A percentile compares a stretch with the other conserved stretches of the same genome.
Conservation (phyloP, 73 alveolate species). For the Effrenium voratum region DNA sequence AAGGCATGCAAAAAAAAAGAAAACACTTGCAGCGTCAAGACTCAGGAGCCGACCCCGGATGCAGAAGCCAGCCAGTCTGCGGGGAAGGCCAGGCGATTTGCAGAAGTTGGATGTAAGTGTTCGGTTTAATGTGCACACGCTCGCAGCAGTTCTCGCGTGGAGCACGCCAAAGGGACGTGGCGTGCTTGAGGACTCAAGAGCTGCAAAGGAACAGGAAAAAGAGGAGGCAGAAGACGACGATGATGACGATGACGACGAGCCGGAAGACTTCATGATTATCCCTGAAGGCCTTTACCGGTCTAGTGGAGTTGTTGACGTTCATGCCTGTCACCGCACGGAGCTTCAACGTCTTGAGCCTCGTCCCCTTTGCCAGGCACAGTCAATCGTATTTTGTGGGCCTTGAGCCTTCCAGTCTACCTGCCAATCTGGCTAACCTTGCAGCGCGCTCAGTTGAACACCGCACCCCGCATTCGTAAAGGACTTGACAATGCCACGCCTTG, state of each 20-base stretch:
- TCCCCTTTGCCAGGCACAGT: constrained; percentile 6
- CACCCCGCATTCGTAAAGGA: no score
- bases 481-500: not conserved
- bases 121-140: no score
- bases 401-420: constrained; percentile 53
- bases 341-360: not conserved
- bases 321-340: not conserved
- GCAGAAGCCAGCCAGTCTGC: no score
- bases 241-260: constrained; percentile 81
- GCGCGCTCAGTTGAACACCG: not conserved
- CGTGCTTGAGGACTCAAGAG: no score
- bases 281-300: constrained; percentile 35
- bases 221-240: constrained; percentile 77
- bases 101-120: no score
- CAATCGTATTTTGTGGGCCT: constrained; percentile 53
- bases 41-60: not conserved
- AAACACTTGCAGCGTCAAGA: not conserved
- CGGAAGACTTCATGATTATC: constrained; percentile 67
- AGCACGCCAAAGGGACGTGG: no score
- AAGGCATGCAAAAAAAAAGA: not conserved
- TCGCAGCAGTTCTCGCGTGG: no score
- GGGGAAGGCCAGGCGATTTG: no score
- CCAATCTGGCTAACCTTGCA: not conserved
- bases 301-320: not conserved
- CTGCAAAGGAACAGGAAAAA: not conserved